Base-by-base conservation (phyloP, 2,329 filamentous ascomycete species). In the Grosmannia serpens region DNA sequence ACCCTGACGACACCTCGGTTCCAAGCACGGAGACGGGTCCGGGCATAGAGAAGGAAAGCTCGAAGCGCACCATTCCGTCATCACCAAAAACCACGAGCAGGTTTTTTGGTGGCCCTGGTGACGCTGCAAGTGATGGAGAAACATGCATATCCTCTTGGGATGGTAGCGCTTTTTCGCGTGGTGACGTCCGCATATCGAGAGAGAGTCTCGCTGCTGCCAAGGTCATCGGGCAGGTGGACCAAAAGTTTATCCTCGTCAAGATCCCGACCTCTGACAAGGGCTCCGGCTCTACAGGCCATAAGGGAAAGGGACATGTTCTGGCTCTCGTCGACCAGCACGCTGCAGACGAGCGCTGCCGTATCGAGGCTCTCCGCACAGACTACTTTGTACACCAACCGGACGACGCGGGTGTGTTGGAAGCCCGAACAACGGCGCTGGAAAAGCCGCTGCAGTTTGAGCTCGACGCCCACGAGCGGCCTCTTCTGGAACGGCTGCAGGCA, bases 291-390 rank as follows among this genome's bases (percentile, higher is more conserved):
- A 3, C 15, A 35, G 33, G 33, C 3, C 11, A 13, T 17, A 17
- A 15, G 15, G 35, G 15, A 17, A 38, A 38, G 35, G 35, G 35
- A 4, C 5, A 17, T 3, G 64, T 84, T 1, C 73, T 97, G 5
- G 78, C 95, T 0, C 75, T 96, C 46, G 79, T 96, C 7, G 94
- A 99, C 67, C 94, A 99, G 67, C 94, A 99, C 68, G 94, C 94
- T 1, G 94, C 91, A 3, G 92, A 96, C 68, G 94, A 99, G 73
- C 81, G 94, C 52, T 84, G 88, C 62, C 84, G 85, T 1, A 80
- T 97, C 1, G 94, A 99, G 68, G 68, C 70, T 0, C 76, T 99
- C 1, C 83, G 95, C 68, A 64, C 65, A 0, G 64, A 63, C 7
- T 84, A 82, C 58, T 83, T 84, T 62, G 52, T 55, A 3, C 4